Evolutionary conservation across 805 yeast species (phyloP).

Genomic region (Lipomyces sp.): DNA sequence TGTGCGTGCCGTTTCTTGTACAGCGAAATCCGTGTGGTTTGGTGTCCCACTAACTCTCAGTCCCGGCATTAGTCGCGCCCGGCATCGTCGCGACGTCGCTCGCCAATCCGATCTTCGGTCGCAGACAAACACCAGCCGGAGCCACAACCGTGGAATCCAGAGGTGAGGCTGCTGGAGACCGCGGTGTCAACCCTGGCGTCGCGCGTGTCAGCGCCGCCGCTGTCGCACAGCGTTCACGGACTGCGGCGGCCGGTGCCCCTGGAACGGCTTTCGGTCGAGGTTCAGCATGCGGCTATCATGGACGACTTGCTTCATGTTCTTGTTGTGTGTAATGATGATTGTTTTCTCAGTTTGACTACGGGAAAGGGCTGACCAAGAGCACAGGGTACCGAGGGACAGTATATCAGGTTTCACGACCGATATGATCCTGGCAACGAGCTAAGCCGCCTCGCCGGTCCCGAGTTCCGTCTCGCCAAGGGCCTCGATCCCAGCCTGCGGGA

Average conservation of each 20-base stretch:
- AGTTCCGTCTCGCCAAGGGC: conserved; percentile 64
- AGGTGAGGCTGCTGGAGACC: conserved; percentile 11
- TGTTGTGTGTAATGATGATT: conserved; percentile 36
- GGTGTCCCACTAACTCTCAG: too few species aligned
- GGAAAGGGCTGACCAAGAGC: not conserved
- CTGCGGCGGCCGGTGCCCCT: conserved; percentile 12
- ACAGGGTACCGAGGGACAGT: conserved; percentile 69
- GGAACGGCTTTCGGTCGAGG: conserved; percentile 41
- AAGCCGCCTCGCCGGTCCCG: conserved; percentile 63
- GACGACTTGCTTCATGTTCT: conserved; percentile 68
- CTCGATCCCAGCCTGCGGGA: conserved; percentile 73
- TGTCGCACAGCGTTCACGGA: conserved; percentile 13
- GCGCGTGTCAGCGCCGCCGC: conserved; percentile 10
- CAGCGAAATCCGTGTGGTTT: too few species aligned
- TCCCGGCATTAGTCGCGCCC: too few species aligned
- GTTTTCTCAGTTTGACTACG: not conserved
- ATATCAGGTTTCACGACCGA: conserved; percentile 62
- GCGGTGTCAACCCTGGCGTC: conserved; percentile 19
- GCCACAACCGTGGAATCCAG: conserved; percentile 12
- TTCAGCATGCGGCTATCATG: conserved; percentile 71
- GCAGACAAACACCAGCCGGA: too few species aligned
- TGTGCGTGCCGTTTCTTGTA: too few species aligned
- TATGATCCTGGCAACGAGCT: conserved; percentile 49
- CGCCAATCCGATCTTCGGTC: too few species aligned
- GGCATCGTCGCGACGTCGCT: not conserved